Percentiles rank a stretch among this genome's conserved stretches.
Conservation (phyloP, 225 moss, liverwort and hornwort genomes). For the Thuidium tamariscinum region DNA sequence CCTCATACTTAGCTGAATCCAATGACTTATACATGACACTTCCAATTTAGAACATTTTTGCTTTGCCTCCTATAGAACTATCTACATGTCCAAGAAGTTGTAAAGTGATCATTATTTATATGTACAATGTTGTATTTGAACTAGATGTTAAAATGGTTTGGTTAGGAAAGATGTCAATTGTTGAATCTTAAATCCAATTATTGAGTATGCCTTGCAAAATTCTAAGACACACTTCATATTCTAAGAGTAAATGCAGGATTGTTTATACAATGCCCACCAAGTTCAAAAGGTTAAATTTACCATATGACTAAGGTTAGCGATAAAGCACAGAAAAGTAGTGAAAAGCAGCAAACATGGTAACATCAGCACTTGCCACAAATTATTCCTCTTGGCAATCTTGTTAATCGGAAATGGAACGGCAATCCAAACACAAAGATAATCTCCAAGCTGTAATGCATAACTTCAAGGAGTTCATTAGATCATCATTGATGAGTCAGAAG, state of each 20-base stretch:
- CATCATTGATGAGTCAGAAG: background rate
- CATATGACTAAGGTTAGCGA: too few species aligned
- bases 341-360: too few species aligned
- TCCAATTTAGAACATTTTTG: background rate
- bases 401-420: background rate
- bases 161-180: background rate
- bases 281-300: too few species aligned
- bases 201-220: background rate
- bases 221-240: background rate
- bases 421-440: background rate
- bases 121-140: background rate
- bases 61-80: too few species aligned
- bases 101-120: background rate
- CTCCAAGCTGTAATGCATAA: background rate
- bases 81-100: background rate
- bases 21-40: background rate
- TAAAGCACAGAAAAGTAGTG: too few species aligned
- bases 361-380: background rate
- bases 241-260: background rate
- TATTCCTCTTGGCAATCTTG: background rate
- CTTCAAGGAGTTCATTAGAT: background rate
- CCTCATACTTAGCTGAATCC: accelerated
- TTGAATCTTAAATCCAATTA: background rate
- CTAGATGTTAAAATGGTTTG: background rate
- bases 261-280: accelerated